Base-by-base conservation (phyloP, 805 yeast species). In the Kuraishia piskuri region DNA sequence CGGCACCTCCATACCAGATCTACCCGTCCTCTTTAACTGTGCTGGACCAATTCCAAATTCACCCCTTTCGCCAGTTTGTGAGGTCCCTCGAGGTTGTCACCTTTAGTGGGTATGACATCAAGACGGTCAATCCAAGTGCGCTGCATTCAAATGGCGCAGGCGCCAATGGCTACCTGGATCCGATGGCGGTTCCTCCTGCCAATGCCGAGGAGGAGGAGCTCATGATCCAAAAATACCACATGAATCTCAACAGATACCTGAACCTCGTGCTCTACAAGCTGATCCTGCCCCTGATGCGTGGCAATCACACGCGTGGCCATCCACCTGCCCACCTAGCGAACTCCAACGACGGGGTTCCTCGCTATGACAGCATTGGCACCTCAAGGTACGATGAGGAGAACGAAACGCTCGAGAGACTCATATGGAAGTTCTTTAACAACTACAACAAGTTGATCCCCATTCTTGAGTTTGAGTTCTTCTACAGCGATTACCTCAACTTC, bases 391-490 rank as follows among this genome's bases (percentile, higher is more conserved):
- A 52, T 70, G 69, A 56, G 65, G 65, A 52, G 70, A 74, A 60
- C 25, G 65, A 60, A 50, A 68, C 66, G 53, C 56, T 69, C 25
- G 85, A 80, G 59, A 72, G 71, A 55, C 73, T 77, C 52, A 71
- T 80, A 22, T 67, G 69, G 59, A 72, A 77, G 46, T 80, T 70
- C 61, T 80, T 80, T 59, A 67, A 78, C 55, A 75, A 78, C 61
- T 77, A 76, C 61, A 80, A 80, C 64, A 73, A 75, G 22, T 71
- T 80, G 55, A 72, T 80, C 23, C 84, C 84, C 3, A 75, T 80
- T 8, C 72, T 80, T 56, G 84, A 79, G 58, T 79, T 76, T 57
- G 77, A 74, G 49, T 65, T 71, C 40, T 79, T 80, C 57, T 79
- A 79, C 74, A 75, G 74, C 58, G 73, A 75, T 51, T 80, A 80